These are phyloP conservation scores for Nicotiana rustica DNA, from an alignment of 305 asterid species.

Conservation along the genomic window DNA sequence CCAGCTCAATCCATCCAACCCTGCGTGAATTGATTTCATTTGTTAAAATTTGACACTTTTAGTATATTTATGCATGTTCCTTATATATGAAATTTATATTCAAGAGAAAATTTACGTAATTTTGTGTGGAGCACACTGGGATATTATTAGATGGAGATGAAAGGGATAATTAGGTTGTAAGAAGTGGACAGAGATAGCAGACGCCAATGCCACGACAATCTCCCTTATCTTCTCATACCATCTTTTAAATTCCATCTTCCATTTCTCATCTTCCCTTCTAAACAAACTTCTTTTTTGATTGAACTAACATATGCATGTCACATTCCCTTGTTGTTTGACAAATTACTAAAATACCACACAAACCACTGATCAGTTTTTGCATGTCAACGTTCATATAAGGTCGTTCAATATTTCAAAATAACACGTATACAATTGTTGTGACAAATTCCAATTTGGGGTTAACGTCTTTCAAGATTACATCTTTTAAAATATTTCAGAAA, in stretches of 20 bases:
- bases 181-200: conserved; percentile 44
- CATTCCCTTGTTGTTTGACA: not conserved
- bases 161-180: conserved; percentile 29
- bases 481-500: too few species aligned
- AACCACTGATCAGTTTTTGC: not conserved
- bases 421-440: too few species aligned
- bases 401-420: too few species aligned
- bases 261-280: conserved; percentile 9
- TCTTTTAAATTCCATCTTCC: not conserved
- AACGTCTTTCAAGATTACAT: too few species aligned
- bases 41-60: too few species aligned
- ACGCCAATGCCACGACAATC: conserved; percentile 47
- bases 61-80: too few species aligned
- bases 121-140: not conserved
- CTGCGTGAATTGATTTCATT: too few species aligned
- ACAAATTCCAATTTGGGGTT: not conserved
- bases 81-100: too few species aligned
- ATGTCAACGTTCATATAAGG: not conserved
- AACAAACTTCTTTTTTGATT: not conserved
- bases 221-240: conserved; percentile 43
- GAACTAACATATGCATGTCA: conserved; percentile 23
- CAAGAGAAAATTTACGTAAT: not conserved
- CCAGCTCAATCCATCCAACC: too few species aligned
- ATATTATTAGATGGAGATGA: conserved; percentile 15
- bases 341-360: not conserved